Evolutionary conservation across 2,329 filamentous ascomycete species (phyloP), one percentile per base, ranked within the genome.

Genomic region (Trichoderma atrobrunneum): DNA sequence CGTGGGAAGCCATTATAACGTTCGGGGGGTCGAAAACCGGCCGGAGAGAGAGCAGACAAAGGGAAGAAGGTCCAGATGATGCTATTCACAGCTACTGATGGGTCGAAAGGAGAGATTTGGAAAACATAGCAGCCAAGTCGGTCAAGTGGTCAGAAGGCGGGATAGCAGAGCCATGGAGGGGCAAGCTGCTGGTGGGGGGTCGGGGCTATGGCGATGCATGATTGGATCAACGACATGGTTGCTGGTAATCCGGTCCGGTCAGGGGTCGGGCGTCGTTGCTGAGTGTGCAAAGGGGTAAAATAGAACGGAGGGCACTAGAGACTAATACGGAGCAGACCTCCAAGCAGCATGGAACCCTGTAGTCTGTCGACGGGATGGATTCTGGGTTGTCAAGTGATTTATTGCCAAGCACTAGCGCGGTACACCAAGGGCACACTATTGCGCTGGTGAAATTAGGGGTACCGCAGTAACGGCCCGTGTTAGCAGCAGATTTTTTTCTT

Each of bases 1-100:
- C 86, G 80, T 89, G 67, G 78, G 90, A 88, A 76, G 90, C 87
- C 91, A 93, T 93, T 78, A 78, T 87, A 62, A 54, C 32, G 18
- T 51, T 2, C 16, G 30, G n/a, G 11, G n/a, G 11, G 11, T 51
- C 57, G 24, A 36, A 75, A 73, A 72, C n/a, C 43, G 43, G 43
- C n/a, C 18, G 43, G n/a, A 51, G 57, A 61, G 48, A 70, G 39
- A 54, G n/a, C 56, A 51, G 43, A 54, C 64, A 54, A 57, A 70
- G 66, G 69, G 24, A 36, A 69, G 7, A 26, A 57, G 28, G 28
- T 3, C 24, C 21, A n/a, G 57, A 54, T 16, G 36, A 61, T 36
- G 67, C 64, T 67, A 62, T 70, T 30, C 43, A 68, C 57, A 71
- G 54, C 39, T 39, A 14, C 32, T 61, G 69, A 71, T 71, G 54